Percentiles rank a stretch among this genome's conserved stretches.
Conservation (phyloP, 2,329 filamentous ascomycete genomes). For the Neocatenulostroma microsporum region DNA sequence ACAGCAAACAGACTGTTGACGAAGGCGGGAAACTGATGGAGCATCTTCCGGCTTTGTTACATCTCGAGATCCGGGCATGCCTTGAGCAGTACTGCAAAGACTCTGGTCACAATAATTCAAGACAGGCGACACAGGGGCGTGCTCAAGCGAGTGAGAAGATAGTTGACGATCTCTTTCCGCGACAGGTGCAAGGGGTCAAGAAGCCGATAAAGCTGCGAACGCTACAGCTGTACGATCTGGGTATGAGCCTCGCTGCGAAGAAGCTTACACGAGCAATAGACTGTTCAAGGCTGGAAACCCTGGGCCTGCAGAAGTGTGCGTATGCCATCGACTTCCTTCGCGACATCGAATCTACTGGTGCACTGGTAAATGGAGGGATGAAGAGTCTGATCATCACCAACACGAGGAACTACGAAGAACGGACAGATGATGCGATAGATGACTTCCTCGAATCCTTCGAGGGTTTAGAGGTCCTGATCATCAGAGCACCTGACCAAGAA, state of each 20-base stretch:
- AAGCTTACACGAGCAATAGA: background rate
- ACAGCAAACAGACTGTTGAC: too few relatives aligned
- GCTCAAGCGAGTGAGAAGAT: background rate
- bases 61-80: background rate
- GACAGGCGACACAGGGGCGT: background rate
- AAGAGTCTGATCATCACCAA: background rate
- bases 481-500: background rate
- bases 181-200: too few relatives aligned
- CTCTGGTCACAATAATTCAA: background rate
- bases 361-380: background rate
- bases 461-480: background rate
- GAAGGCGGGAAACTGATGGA: background rate
- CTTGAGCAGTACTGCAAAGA: background rate
- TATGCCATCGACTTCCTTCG: background rate
- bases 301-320: conserved; percentile 2
- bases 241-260: background rate
- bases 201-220: background rate
- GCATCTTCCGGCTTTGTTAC: background rate
- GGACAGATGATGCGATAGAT: conserved; percentile 1
- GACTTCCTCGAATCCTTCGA: conserved; percentile 1
- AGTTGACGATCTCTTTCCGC: background rate
- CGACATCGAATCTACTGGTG: background rate
- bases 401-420: background rate
- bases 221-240: background rate
- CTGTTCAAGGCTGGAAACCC: conserved; percentile 1